phyloP scores from a whole-genome alignment of 768 basidiomycete genomes.

The Inosperma sp. region DNA sequence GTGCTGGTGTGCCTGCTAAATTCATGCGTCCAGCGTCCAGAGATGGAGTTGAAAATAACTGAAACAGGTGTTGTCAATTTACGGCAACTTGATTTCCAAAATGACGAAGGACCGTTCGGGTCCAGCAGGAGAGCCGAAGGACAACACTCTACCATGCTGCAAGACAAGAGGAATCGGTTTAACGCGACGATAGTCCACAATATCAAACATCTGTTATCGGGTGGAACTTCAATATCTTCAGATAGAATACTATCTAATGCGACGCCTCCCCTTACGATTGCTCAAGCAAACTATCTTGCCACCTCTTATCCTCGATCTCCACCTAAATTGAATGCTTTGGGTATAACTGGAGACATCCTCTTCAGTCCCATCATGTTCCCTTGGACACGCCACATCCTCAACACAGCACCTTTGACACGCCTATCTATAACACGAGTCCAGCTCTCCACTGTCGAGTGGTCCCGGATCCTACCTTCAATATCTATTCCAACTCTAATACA shows the following conservation, averaged over 20 bases:
- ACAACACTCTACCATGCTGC: background rate
- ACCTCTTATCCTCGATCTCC: too few relatives aligned
- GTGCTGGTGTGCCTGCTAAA: background rate
- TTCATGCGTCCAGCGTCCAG: background rate
- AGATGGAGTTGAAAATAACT: background rate
- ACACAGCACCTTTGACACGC: background rate
- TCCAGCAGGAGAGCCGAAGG: background rate
- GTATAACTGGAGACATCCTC: background rate
- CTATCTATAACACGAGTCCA: background rate
- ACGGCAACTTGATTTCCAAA: too few relatives aligned
- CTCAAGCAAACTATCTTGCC: too few relatives aligned
- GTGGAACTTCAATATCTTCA: too few relatives aligned
- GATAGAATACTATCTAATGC: background rate
- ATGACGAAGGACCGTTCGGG: background rate
- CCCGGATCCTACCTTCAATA: conserved; percentile 1
- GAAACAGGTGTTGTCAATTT: too few relatives aligned
- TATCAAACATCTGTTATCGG: background rate
- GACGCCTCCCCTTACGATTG: background rate
- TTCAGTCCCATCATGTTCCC: background rate
- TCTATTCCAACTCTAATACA: background rate
- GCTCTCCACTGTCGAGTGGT: background rate
- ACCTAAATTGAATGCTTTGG: background rate
- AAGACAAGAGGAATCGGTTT: background rate
- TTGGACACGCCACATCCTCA: background rate
- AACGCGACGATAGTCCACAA: too few relatives aligned